These are phyloP conservation scores for Hanseniaspora meyeri DNA, from an alignment of 805 yeast species.

Conservation along the genomic window DNA sequence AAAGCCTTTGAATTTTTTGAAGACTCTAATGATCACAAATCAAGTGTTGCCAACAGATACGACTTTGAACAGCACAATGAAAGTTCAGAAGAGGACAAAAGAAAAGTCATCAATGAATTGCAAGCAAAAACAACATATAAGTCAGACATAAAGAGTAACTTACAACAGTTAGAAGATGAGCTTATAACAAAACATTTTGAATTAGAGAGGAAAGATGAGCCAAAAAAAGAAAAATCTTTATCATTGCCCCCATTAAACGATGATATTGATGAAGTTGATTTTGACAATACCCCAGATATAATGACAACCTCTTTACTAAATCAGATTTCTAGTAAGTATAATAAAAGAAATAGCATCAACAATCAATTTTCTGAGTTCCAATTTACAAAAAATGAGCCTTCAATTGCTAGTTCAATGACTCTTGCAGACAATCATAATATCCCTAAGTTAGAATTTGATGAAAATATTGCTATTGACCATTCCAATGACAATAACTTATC, in stretches of 20 bases:
- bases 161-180: background rate
- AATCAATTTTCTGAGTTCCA: background rate
- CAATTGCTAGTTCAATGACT: background rate
- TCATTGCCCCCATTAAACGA: background rate
- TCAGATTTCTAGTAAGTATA: background rate
- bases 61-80: slow-evolving; percentile 17
- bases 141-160: background rate
- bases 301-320: slow-evolving; percentile 2
- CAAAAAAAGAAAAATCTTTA: background rate
- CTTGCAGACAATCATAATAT: background rate
- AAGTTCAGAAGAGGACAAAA: background rate
- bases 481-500: slow-evolving; percentile 16
- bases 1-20: slow-evolving; percentile 62
- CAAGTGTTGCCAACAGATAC: slow-evolving; percentile 18
- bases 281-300: background rate
- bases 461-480: background rate
- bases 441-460: background rate
- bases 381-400: background rate
- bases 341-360: background rate
- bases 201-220: background rate
- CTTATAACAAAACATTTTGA: background rate
- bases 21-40: slow-evolving; percentile 28
- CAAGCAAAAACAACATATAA: background rate
- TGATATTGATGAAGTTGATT: background rate
- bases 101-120: background rate